Evolutionary conservation across 1,284 basidiomycete species (phyloP), one percentile per base, ranked within the genome.

Genomic region (Sporisorium scitamineum): DNA sequence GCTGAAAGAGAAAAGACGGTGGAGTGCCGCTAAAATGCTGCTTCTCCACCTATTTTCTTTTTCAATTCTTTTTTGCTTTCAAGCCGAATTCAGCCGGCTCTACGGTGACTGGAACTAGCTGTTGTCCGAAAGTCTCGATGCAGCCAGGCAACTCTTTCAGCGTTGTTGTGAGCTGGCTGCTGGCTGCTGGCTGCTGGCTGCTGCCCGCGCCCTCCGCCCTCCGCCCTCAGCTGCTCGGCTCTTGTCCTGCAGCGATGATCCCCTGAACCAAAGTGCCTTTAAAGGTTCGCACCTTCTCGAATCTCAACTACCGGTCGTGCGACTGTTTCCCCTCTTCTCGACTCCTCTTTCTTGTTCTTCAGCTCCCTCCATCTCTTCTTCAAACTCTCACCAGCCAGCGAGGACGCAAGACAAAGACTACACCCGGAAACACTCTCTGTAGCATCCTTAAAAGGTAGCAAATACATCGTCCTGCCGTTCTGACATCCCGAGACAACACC

Each of bases 1-100:
- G 47, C 29, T n/a, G 8, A 42, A 52, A n/a, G 18, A 20, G 10
- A 22, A 34, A n/a, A 44, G 20, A 54, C 53, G 53, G 53, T 54
- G 31, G 9, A n/a, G 39, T 60, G 63, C 52, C 56, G 63, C 63
- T 54, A 29, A 34, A 34, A n/a, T 20, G 39, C 39, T 47, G 29
- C 10, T 39, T 61, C 60, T 61, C 60, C 34, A 47, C 60, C 34
- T 54, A n/a, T 54, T 61, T 54, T 32, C n/a, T 34, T 34, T 26
- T 31, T 24, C 26, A 16, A 31, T 47, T 45, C 9, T 47, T 41
- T 39, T 29, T 20, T 32, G 14, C n/a, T 53, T 31, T 47, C 26
- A 47, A 70, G 57, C 68, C 68, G 68, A 70, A 57, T 70, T 58
- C 62, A 61, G 57, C 62, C 69, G 62, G 68, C 41, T 45, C 57